A percentile compares a stretch with the other conserved stretches of the same genome.
Conservation (phyloP, 108 stramenopile species). For the Seminavis robusta region DNA sequence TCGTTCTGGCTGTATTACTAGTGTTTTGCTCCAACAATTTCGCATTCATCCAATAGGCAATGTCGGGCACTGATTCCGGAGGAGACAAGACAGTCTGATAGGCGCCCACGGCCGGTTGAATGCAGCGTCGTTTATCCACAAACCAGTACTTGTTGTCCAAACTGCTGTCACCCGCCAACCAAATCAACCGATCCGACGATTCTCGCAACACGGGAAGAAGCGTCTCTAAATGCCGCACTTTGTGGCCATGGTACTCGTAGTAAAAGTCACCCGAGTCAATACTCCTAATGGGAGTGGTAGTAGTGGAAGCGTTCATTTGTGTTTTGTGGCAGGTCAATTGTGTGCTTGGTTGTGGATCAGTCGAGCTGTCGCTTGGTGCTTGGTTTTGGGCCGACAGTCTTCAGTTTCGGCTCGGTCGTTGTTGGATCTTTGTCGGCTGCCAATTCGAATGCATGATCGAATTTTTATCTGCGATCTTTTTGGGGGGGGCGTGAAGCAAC, state of each 20-base stretch:
- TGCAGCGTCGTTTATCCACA: constrained; percentile 28
- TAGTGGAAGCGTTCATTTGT: no score
- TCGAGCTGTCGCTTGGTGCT: no score
- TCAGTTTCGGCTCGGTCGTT: no score
- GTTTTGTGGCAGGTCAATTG: no score
- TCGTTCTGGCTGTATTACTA: constrained; percentile 6
- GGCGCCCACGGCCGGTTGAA: constrained; percentile 48
- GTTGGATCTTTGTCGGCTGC: no score
- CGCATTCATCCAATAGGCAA: constrained; percentile 80
- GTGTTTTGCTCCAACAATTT: constrained; percentile 4
- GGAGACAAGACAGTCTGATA: constrained; percentile 47
- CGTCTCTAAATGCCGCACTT: constrained; percentile 43
- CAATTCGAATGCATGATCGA: no score
- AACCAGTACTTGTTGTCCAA: constrained; percentile 87
- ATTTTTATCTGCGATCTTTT: no score
- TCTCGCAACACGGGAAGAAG: constrained; percentile 55
- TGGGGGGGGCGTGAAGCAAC: no score
- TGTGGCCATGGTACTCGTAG: constrained; percentile 73
- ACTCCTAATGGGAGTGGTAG: no score
- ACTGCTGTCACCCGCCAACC: constrained; percentile 70
- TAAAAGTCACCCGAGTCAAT: no score
- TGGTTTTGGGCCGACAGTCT: no score
- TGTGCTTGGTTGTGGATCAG: no score
- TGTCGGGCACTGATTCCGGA: constrained; percentile 58
- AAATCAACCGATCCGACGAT: constrained; percentile 45